Evolutionary conservation across 306 rosid genomes (phyloP).

Genomic region (Cyclanthera cordifolia): DNA sequence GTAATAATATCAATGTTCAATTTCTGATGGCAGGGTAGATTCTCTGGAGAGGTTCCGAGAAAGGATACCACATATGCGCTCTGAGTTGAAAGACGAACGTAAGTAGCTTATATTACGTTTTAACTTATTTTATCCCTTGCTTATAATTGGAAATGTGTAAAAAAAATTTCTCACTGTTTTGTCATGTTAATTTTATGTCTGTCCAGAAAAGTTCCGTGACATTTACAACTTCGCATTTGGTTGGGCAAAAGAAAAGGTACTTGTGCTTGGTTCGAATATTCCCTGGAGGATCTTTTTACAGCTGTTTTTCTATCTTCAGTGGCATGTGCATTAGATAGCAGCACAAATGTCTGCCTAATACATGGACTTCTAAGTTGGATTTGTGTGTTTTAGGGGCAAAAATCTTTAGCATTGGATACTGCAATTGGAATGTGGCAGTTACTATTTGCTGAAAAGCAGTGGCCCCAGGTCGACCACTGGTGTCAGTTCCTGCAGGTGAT

Average conservation of each 20-base stretch:
- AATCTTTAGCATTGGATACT: slow-evolving; percentile 94
- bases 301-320: not conserved
- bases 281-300: not conserved
- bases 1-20: not conserved
- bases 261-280: not conserved
- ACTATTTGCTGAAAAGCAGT: slow-evolving; percentile 90
- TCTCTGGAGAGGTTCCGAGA: slow-evolving; percentile 81
- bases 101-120: not conserved
- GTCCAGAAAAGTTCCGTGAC: slow-evolving; percentile 87
- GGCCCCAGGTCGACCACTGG: slow-evolving; percentile 96
- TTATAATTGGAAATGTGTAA: not conserved
- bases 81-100: slow-evolving; percentile 96
- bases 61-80: slow-evolving; percentile 77
- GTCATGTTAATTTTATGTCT: slow-evolving; percentile 16
- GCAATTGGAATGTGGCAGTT: slow-evolving; percentile 99
- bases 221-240: slow-evolving; percentile 94
- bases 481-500: slow-evolving; percentile 93
- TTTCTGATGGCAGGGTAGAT: slow-evolving; percentile 70
- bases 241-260: slow-evolving; percentile 99
- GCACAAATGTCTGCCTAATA: not conserved
- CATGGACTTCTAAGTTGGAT: slow-evolving; percentile 4
- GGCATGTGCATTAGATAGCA: not conserved
- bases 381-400: slow-evolving; percentile 70
- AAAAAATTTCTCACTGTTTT: not conserved
- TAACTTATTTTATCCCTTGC: not conserved